Evolutionary conservation across 2,329 filamentous ascomycete genomes (phyloP), one percentile per base, ranked within the genome.

Genomic region (Cryphonectria japonica): DNA sequence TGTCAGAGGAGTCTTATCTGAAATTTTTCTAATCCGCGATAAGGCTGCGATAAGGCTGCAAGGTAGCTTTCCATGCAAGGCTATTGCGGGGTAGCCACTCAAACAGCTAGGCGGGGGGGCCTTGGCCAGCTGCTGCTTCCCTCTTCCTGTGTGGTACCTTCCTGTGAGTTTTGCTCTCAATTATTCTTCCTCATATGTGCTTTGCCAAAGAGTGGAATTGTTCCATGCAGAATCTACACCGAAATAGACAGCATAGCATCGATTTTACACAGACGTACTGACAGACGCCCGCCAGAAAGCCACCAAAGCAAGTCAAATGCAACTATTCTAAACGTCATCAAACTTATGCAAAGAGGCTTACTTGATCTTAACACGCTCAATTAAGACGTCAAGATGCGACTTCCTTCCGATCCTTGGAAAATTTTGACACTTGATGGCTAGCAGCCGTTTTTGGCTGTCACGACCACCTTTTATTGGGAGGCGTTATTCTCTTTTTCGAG

Each of bases 1-100:
- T 37, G 29, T 52, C 2, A 29, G 64, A n/a, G 52, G 37, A 46
- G n/a, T 26, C 43, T 63, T 64, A 26, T 46, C 41, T 70, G 71
- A 72, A 69, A 73, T 66, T 66, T 66, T 68, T 59, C 50, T 34
- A 7, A 60, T 14, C 19, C 13, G 26, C 46, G 62, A 54, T 63
- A 62, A 64, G 60, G 69, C 59, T 54, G 26, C 46, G 62, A 54
- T 63, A 62, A 64, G 60, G 69, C 59, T 54, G 46, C 41, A 61
- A 59, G 60, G 63, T 50, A 50, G 46, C 72, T 68, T 70, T 69
- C 68, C 69, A 71, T 67, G 67, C 59, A 63, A 72, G 73, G 73
- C 71, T 74, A 46, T 50, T 67, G 66, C 50, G 66, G 66, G 63
- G 63, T 50, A 65, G 63, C 43, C 63, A 52, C 41, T 52, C 26